Conservation (phyloP, 495 filamentous ascomycete genomes). For the Penicillium taxi region DNA sequence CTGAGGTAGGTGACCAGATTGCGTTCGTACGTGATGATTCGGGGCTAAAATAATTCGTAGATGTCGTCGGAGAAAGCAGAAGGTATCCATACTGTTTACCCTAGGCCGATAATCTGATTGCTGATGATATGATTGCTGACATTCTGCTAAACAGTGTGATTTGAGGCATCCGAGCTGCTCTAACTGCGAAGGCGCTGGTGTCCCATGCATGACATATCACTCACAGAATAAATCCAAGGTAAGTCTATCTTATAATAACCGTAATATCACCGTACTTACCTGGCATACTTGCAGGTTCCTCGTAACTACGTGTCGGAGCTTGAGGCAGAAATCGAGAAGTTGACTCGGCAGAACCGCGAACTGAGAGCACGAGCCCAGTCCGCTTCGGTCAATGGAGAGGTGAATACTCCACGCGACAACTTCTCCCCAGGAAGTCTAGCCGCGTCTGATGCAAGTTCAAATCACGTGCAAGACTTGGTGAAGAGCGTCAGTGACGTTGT, state of each 20-base stretch:
- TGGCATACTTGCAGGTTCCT: too few relatives aligned
- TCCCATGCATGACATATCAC: conserved; percentile 2
- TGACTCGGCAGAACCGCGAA: too few relatives aligned
- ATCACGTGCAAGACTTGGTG: conserved; percentile 3
- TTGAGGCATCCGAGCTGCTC: conserved; percentile 1
- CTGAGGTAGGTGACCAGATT: background rate
- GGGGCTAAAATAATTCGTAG: too few relatives aligned
- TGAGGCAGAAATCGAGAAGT: too few relatives aligned
- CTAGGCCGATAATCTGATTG: background rate
- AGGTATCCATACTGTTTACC: too few relatives aligned
- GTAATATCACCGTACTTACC: background rate
- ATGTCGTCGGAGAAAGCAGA: background rate
- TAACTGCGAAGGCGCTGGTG: conserved; percentile 1
- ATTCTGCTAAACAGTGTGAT: conserved; percentile 4
- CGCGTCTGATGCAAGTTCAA: background rate
- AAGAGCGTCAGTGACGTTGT: conserved; percentile 1
- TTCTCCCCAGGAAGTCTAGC: background rate
- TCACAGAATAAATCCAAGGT: conserved; percentile 1
- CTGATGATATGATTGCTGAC: background rate
- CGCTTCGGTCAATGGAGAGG: too few relatives aligned
- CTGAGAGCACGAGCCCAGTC: too few relatives aligned
- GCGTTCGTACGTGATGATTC: too few relatives aligned
- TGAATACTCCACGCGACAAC: too few relatives aligned
- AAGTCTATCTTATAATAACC: background rate
- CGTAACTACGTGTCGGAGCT: too few relatives aligned